phyloP scores from a whole-genome alignment of 306 rosid species.

The Vicia villosa region DNA sequence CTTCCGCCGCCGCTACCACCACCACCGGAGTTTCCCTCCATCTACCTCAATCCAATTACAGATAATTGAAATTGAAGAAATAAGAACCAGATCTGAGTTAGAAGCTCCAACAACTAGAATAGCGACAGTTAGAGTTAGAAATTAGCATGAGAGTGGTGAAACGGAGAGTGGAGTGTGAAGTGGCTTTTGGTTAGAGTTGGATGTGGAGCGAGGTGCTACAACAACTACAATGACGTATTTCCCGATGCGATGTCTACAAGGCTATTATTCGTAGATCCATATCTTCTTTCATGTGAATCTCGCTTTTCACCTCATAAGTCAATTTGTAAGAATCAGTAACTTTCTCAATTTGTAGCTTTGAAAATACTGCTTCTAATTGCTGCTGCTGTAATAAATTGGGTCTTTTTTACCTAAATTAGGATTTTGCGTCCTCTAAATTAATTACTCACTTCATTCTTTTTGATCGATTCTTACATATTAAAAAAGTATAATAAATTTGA shows the following conservation, averaged over 20 bases:
- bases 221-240: slow-evolving; percentile 3
- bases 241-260: slow-evolving; percentile 14
- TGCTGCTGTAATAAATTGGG: no score
- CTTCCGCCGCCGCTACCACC: slow-evolving; percentile 20
- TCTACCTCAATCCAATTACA: neutral
- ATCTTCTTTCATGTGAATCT: neutral
- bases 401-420: no score
- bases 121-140: neutral
- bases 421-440: no score
- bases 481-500: no score
- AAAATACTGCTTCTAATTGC: neutral
- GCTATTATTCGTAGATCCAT: slow-evolving; percentile 6
- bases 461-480: no score
- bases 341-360: neutral
- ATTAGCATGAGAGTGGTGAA: neutral
- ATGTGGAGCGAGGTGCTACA: neutral
- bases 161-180: slow-evolving; percentile 13
- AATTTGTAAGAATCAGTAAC: neutral
- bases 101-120: neutral
- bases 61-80: neutral
- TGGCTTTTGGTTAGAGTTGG: slow-evolving; percentile 1
- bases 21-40: slow-evolving; percentile 78
- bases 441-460: no score
- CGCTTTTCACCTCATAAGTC: neutral
- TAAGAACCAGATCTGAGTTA: slow-evolving; percentile 32